Base-by-base conservation (phyloP, 257 asterid species). In the Eucommia ulmoides region DNA sequence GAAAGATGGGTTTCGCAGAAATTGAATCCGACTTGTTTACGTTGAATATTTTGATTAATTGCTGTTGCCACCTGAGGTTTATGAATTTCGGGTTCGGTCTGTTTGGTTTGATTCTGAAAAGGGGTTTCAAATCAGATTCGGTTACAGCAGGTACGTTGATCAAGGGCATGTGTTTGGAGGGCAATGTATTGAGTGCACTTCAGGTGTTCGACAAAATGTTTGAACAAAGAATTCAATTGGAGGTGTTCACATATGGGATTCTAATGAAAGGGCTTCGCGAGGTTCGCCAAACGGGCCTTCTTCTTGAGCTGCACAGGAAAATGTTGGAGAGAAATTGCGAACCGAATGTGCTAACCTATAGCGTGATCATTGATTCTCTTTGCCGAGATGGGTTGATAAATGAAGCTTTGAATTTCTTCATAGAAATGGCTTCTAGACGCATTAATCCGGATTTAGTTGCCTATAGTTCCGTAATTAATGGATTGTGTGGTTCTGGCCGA, bases 211-310 rank as follows among this genome's bases (percentile, higher is more conserved):
- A 35, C 16, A 35, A 35, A 35, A 35, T 35, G 44, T 10, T 9
- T 35, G 44, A 35, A 35, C n/a, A 35, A 18, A 11, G 11, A 35
- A 18, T 35, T 35, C 10, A 35, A 35, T 15, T 35, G n/a, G n/a
- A 35, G 44, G 44, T 35, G 44, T 9, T 4, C 44, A 35, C 44
- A 35, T 35, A 35, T 35, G 44, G 44, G 44, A 35, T 35, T 35
- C 44, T 35, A 10, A 35, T 35, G n/a, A 35, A 35, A 10, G 44
- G 44, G 10, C 44, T 35, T 9, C 16, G 44, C 16, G n/a, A 35
- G 11, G n/a, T 35, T 35, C 14, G 44, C 3, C n/a, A 35, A 18
- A 35, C 44, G 11, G 15, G 15, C 16, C 44, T 35, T 35, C n/a
- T 18, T 35, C 5, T 35, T 35, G 44, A 35, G n/a, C 16, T 35